Evolutionary conservation across 2,329 filamentous ascomycete species (phyloP).

Genomic region (Colletotrichum chlorophyti): DNA sequence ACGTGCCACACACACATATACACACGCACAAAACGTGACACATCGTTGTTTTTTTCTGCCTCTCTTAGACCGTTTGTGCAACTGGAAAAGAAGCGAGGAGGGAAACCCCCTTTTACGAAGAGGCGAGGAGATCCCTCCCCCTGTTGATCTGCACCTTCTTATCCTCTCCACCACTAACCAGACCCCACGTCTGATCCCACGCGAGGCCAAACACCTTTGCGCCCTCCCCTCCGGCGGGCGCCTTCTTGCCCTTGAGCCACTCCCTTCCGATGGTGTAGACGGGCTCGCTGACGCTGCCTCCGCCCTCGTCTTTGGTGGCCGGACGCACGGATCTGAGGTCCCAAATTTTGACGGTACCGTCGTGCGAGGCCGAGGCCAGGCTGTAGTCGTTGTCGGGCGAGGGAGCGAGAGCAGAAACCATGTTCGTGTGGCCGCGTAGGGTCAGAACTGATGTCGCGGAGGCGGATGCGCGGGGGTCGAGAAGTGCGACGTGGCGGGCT

Average conservation of each 20-base stretch:
- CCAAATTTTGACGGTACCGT: constrained; percentile 93
- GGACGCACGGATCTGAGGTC: constrained; percentile 78
- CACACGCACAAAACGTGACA: background rate
- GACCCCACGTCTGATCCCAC: constrained; percentile 87
- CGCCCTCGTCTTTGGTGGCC: constrained; percentile 64
- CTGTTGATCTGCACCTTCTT: constrained; percentile 93
- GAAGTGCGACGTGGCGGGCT: constrained; percentile 87
- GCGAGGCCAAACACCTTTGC: constrained; percentile 88
- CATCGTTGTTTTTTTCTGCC: background rate
- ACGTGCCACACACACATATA: constrained; percentile 14
- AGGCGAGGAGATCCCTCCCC: constrained; percentile 59
- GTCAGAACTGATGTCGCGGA: constrained; percentile 84
- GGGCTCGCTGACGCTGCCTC: constrained; percentile 72
- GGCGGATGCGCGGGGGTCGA: constrained; percentile 85
- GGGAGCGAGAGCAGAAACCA: constrained; percentile 51
- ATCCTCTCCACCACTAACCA: constrained; percentile 92
- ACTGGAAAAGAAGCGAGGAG: no score
- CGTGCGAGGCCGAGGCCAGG: constrained; percentile 89
- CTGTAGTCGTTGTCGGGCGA: constrained; percentile 75
- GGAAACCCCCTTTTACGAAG: constrained; percentile 34
- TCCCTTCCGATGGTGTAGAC: constrained; percentile 80
- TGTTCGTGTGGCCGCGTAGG: constrained; percentile 87
- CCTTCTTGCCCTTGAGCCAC: constrained; percentile 69
- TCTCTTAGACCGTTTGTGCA: no score
- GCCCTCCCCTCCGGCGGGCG: constrained; percentile 76